Base-by-base conservation (phyloP, 2,329 filamentous ascomycete species). In the Aspergillus amoenus region DNA sequence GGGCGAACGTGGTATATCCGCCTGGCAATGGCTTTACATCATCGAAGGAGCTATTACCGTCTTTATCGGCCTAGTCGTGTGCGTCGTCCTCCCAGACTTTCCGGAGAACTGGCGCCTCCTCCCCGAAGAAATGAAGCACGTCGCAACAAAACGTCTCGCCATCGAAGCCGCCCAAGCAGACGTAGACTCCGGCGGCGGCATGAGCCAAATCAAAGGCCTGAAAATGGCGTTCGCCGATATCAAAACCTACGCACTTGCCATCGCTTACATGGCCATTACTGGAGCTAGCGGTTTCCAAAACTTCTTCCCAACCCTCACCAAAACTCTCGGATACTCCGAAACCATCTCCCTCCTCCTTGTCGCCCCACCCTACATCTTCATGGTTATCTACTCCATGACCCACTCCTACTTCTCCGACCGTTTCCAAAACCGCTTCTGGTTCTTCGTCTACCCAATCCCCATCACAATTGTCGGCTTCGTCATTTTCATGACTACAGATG, bases 241-340 rank as follows among this genome's bases (percentile, higher is more conserved):
- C 17, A 82, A 82, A 62, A 80, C 78, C 4, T 81, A 79, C 62
- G 67, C 78, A 4, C 65, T 76, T 9, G 62, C 72, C 15, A 58
- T 81, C 30, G 76, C 77, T 8, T 82, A 81, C 65, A 76, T 80
- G 71, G 70, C 74, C 59, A 79, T 81, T 57, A 81, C 77, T 3
- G 79, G 78, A 8, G 78, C 79, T 9, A 74, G 76, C 3, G 81
- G 80, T 2, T 82, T 84, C 66, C 81, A 83, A 55, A 82, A 83
- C 68, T 86, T 84, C 73, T 83, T 83, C 68, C 81, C 82, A 0
- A 79, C 81, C 0, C 75, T 79, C 61, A 83, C 74, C 37, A 67
- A 59, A 62, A 80, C 79, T 0, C 71, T 83, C 13, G 71, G 73
- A 21, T 78, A 77, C 62, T 66, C 59, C 61, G 58, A 78, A 24